Percentiles rank a stretch among this genome's conserved stretches.
phyloP scores from a whole-genome alignment of 495 filamentous ascomycete species.

The Gamarada debralockiae region DNA sequence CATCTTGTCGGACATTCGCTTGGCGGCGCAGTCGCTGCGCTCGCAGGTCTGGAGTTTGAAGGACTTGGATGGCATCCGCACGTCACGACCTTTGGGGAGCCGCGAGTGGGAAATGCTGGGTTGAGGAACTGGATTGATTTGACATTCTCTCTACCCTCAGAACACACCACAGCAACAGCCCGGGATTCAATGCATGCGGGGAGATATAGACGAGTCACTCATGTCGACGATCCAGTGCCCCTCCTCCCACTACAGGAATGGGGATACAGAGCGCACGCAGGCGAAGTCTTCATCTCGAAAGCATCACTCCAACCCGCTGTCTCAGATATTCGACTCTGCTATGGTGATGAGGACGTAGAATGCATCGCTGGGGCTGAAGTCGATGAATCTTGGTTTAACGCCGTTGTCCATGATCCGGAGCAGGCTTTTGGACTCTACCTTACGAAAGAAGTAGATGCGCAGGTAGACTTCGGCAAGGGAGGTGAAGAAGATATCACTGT shows the following conservation, averaged over 20 bases:
- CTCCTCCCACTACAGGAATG: constrained; percentile 80
- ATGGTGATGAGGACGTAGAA: constrained; percentile 61
- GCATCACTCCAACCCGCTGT: constrained; percentile 58
- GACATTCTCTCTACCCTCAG: constrained; percentile 51
- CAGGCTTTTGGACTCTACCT: constrained; percentile 8
- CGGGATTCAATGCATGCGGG: constrained; percentile 18
- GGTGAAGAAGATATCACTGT: background rate
- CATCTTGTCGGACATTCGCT: constrained; percentile 82
- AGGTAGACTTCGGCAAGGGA: background rate
- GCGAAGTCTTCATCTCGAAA: constrained; percentile 82
- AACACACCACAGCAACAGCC: constrained; percentile 5
- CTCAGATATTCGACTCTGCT: constrained; percentile 66
- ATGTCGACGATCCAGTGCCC: constrained; percentile 83
- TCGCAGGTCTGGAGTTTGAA: constrained; percentile 76
- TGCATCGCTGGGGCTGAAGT: constrained; percentile 41
- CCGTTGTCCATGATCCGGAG: background rate
- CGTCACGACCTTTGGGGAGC: constrained; percentile 93
- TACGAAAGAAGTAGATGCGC: background rate
- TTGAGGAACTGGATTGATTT: constrained; percentile 65
- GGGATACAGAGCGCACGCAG: constrained; percentile 81
- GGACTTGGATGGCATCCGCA: constrained; percentile 63
- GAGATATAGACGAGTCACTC: constrained; percentile 77
- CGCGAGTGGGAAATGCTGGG: constrained; percentile 72
- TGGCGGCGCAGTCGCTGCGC: constrained; percentile 85
- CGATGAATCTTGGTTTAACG: constrained; percentile 9